These are phyloP conservation scores for Viridothelium virens DNA, from an alignment of 495 filamentous ascomycete species.

Conservation along the genomic window DNA sequence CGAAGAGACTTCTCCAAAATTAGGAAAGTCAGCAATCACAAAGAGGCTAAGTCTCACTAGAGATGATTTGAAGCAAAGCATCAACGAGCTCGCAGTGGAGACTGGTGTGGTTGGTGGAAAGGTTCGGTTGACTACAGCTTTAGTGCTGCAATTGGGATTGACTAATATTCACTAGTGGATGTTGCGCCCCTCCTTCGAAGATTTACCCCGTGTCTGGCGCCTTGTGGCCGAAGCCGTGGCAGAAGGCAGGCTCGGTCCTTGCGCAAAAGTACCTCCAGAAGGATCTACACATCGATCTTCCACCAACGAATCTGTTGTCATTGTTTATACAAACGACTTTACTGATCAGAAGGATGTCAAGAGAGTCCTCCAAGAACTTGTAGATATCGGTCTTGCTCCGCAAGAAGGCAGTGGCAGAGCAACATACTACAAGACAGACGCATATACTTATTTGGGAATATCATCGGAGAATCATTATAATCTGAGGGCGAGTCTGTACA, in stretches of 20 bases:
- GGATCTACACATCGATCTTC: conserved; percentile 26
- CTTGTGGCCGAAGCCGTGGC: conserved; percentile 55
- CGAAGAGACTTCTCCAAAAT: conserved; percentile 36
- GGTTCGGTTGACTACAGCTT: conserved; percentile 26
- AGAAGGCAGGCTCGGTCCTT: conserved; percentile 56
- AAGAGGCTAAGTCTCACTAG: conserved; percentile 47
- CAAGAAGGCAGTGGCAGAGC: conserved; percentile 28
- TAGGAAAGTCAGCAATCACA: conserved; percentile 37
- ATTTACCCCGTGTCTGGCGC: conserved; percentile 58
- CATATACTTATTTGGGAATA: conserved; percentile 64
- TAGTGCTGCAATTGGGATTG: background rate
- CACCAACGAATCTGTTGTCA: conserved; percentile 50
- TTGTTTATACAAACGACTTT: conserved; percentile 71
- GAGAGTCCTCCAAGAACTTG: conserved; percentile 54
- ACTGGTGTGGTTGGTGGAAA: conserved; percentile 57
- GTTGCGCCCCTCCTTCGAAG: conserved; percentile 53
- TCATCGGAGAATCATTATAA: conserved; percentile 58
- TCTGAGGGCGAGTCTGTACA: conserved; percentile 55
- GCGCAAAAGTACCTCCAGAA: conserved; percentile 51
- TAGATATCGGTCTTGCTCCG: conserved; percentile 51
- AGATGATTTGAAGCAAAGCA: conserved; percentile 42
- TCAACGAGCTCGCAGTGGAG: conserved; percentile 50
- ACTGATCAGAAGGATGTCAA: conserved; percentile 58
- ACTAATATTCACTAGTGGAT: conserved; percentile 53
- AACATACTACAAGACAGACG: conserved; percentile 79